Evolutionary conservation across 257 asterid genomes (phyloP), one percentile per base, ranked within the genome.

Genomic region (Mitragyna speciosa): DNA sequence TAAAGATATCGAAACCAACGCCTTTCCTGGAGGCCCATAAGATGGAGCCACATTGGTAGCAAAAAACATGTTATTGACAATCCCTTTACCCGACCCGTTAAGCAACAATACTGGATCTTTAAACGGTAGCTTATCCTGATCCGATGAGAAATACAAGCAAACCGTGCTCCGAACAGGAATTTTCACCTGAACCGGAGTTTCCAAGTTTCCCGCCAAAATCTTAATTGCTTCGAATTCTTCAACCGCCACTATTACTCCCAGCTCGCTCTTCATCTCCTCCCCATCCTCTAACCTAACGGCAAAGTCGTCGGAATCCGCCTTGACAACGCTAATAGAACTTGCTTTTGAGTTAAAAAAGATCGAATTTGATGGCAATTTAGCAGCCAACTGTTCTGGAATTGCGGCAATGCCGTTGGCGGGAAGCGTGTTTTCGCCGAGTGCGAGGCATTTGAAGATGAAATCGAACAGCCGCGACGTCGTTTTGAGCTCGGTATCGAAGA

Each of bases 21-120:
- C 97, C 83, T 93, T 93, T n/a, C 96, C 97, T 0, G 79, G 82
- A 0, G 98, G 97, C 63, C 88, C 99, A 69, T 92, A 93, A 0
- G 96, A 89, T 11, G 89, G 90, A 48, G 91, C 97, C 80, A 95
- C 98, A 79, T 92, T 95, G 41, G 94, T 91, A 0, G 97, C 93
- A 31, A 92, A 93, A 64, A 92, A 95, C 99, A 95, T 93, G 89
- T 93, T 95, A 80, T 95, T 93, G 83, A 95, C 92, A 10, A 93
- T 92, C 72, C 99, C 99, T 43, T 68, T 76, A 36, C 91, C 90
- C 73, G 97, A 88, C 14, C 99, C 97, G 45, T 95, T 95, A 16
- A 95, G 79, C 20, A 91, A 89, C 83, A 95, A 67, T 20, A 90
- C 94, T 31, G 98, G 98, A 43, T 92, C 97, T 49, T 82, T 82